Base-by-base conservation (phyloP, 441 rosid species). In the Adansonia gregorii region DNA sequence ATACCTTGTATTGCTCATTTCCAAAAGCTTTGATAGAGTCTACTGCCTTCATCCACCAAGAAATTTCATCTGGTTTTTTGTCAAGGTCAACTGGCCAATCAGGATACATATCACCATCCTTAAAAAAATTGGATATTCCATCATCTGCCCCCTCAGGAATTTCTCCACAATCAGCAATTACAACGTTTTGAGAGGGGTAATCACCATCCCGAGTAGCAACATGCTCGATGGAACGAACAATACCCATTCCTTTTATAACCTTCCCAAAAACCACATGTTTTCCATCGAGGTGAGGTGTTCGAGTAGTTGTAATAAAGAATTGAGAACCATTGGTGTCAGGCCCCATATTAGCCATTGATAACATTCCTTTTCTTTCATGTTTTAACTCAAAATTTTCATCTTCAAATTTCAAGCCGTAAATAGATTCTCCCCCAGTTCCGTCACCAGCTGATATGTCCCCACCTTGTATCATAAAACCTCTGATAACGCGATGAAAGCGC, bases 401-500 rank as follows among this genome's bases (percentile, higher is more conserved):
- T 46, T 94, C 97, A 80, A 94, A 95, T 51, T 94, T 94, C 86
- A 84, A 82, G 1, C 99, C 97, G 22, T 93, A 91, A 59, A 94
- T 90, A 0, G 97, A 92, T 84, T 95, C 99, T 74, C 97, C 99
- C 22, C 99, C 98, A n/a, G 91, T 92, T 17, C 98, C 98, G 88
- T 94, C 88, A 17, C 93, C 92, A 0, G 98, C 93, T 55, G 98
- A 89, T 74, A 92, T 89, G 61, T 94, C 99, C 80, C 98, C 99
- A 55, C 97, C 97, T 89, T 95, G 99, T 67, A 90, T 87, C 97
- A 95, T 91, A 84, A 91, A 94, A 70, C 95, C 92, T 83, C 89
- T 93, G 76, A 94, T 88, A 19, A 92, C 86, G 71, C 94, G 97
- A 79, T 94, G 99, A 80, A 96, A 89, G 7, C 91, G 82, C 60